Conservation (phyloP, 2,329 filamentous ascomycete species). For the Talaromyces sp. region DNA sequence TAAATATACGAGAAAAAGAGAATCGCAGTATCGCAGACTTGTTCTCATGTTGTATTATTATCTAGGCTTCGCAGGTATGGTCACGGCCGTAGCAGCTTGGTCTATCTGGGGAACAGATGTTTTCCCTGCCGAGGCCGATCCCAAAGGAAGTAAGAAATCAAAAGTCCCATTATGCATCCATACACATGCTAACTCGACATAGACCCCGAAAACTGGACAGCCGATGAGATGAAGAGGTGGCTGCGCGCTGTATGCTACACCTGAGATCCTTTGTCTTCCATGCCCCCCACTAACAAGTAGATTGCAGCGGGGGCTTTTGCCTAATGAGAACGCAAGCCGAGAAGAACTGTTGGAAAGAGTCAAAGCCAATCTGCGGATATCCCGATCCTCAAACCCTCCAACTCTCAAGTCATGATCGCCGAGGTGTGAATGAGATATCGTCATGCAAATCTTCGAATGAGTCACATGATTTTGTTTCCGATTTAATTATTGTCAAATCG, state of each 20-base stretch:
- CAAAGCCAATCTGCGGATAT: conserved; percentile 65
- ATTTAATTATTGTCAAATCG: not conserved
- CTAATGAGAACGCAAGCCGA: conserved; percentile 60
- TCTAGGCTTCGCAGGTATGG: conserved; percentile 75
- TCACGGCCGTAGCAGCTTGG: conserved; percentile 81
- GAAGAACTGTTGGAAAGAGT: conserved; percentile 70
- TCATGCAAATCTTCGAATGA: not conserved
- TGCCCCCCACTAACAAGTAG: conserved; percentile 5
- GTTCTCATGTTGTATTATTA: conserved; percentile 25
- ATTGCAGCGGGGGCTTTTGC: conserved; percentile 64
- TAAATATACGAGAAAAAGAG: conserved; percentile 37
- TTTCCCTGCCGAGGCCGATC: conserved; percentile 74
- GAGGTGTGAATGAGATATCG: not conserved
- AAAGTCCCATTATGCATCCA: not conserved
- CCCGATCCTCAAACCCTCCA: conserved; percentile 29
- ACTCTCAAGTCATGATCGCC: conserved; percentile 11
- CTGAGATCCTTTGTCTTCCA: not conserved
- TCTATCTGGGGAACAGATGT: conserved; percentile 83
- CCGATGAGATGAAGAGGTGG: conserved; percentile 79
- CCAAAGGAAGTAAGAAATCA: conserved; percentile 65
- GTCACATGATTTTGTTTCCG: not conserved
- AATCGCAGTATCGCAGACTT: conserved; percentile 2
- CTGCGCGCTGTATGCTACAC: conserved; percentile 68
- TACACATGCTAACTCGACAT: conserved; percentile 10
- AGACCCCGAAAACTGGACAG: conserved; percentile 74